These are phyloP conservation scores for Aphanocladium album DNA, from an alignment of 2,329 filamentous ascomycete species.

Conservation along the genomic window DNA sequence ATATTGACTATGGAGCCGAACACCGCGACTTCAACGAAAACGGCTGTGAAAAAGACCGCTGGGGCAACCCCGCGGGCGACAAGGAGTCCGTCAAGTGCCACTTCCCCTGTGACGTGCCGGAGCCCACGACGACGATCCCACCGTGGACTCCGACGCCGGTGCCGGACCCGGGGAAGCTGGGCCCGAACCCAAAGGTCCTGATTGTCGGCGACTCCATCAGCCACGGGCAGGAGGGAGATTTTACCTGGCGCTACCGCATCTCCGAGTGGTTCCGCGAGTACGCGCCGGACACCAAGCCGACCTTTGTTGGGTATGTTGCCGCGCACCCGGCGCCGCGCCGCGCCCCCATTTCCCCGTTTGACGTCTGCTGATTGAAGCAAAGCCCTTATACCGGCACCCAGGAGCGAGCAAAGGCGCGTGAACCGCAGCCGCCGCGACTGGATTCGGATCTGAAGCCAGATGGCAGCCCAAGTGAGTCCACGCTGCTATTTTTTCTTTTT, in stretches of 20 bases:
- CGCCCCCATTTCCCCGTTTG: too few relatives aligned
- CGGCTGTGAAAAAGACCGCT: too few relatives aligned
- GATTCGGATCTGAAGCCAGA: constrained; percentile 12
- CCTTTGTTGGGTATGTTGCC: not conserved
- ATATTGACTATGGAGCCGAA: too few relatives aligned
- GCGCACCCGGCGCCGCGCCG: too few relatives aligned
- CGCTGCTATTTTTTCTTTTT: too few relatives aligned
- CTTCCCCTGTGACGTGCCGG: too few relatives aligned
- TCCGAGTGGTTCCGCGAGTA: constrained; percentile 33
- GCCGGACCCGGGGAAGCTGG: not conserved
- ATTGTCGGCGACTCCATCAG: constrained; percentile 35
- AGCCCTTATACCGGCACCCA: constrained; percentile 34
- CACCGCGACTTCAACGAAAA: too few relatives aligned
- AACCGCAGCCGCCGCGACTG: constrained; percentile 15
- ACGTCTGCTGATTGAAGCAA: constrained; percentile 20
- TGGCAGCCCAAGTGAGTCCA: constrained; percentile 1
- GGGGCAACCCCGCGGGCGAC: too few relatives aligned
- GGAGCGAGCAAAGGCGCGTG: constrained; percentile 11
- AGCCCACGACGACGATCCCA: not conserved
- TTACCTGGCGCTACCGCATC: constrained; percentile 38
- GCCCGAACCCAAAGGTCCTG: constrained; percentile 21
- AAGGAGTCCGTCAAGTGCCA: too few relatives aligned
- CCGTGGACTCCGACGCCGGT: constrained; percentile 1
- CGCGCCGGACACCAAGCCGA: not conserved
- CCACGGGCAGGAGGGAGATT: constrained; percentile 35